phyloP scores from a whole-genome alignment of 495 filamentous ascomycete genomes.

The Aeminium ludgeri region DNA sequence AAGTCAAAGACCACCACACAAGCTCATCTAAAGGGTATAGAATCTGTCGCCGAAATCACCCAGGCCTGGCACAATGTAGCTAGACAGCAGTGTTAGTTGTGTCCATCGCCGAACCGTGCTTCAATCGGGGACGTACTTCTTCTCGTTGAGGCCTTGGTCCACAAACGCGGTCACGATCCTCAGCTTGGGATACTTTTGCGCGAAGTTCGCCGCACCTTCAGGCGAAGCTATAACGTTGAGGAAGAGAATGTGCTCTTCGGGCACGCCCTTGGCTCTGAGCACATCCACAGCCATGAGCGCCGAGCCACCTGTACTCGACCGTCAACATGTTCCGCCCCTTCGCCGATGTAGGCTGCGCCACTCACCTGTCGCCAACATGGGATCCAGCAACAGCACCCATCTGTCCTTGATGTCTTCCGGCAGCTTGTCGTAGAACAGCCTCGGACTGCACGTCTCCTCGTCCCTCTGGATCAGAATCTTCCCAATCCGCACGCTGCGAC shows the following conservation, averaged over 20 bases:
- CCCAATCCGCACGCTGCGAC: conserved; percentile 85
- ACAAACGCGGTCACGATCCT: conserved; percentile 93
- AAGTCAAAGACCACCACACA: not conserved
- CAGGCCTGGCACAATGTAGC: conserved; percentile 89
- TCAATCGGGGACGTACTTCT: conserved; percentile 51
- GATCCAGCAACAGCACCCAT: conserved; percentile 92
- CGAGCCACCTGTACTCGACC: conserved; percentile 51
- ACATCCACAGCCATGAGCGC: conserved; percentile 94
- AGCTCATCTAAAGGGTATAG: conserved; percentile 57
- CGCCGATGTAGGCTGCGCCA: conserved; percentile 1
- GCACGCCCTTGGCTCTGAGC: conserved; percentile 72
- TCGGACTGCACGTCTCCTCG: conserved; percentile 82
- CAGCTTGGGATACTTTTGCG: conserved; percentile 77
- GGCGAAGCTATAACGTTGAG: conserved; percentile 92
- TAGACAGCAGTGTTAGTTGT: conserved; percentile 25
- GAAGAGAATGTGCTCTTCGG: conserved; percentile 88
- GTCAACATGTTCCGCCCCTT: conserved; percentile 1
- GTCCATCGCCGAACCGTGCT: conserved; percentile 16
- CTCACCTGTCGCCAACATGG: conserved; percentile 95
- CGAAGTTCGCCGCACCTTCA: conserved; percentile 77
- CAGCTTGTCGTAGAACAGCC: conserved; percentile 92
- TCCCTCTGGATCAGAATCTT: conserved; percentile 97
- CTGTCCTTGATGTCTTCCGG: conserved; percentile 80
- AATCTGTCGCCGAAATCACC: conserved; percentile 96
- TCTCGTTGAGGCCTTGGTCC: conserved; percentile 84